Evolutionary conservation across 176 grass and related monocot genomes (phyloP).

Genomic region (Avena eriantha): DNA sequence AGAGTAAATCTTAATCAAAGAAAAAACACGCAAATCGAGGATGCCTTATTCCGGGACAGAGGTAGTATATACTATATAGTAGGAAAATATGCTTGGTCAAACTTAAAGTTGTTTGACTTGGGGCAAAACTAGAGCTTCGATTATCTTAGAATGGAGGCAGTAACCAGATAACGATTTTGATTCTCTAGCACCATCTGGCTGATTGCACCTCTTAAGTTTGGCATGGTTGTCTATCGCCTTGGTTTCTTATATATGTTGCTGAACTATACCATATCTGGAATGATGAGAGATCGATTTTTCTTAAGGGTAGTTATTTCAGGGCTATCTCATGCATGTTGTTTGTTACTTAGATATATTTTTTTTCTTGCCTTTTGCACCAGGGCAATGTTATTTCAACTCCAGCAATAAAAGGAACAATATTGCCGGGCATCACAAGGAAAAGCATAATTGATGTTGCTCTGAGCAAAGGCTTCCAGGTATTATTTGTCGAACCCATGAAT

Average conservation of each 20-base stretch:
- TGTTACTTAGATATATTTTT: constrained; percentile 31
- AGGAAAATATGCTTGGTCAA: too few relatives aligned
- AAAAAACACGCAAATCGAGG: too few relatives aligned
- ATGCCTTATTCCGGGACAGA: too few relatives aligned
- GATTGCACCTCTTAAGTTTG: constrained; percentile 12
- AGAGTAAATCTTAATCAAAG: too few relatives aligned
- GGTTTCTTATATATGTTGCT: constrained; percentile 25
- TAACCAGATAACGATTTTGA: not conserved
- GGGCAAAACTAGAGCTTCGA: too few relatives aligned
- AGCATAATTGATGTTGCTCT: constrained; percentile 94
- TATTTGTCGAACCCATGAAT: constrained; percentile 21
- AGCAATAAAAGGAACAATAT: constrained; percentile 86
- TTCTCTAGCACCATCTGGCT: not conserved
- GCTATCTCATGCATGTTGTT: constrained; percentile 1
- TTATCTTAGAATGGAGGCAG: too few relatives aligned
- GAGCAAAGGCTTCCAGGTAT: constrained; percentile 79
- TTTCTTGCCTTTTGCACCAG: constrained; percentile 47
- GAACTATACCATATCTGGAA: not conserved
- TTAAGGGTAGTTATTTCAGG: not conserved
- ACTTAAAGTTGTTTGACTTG: too few relatives aligned
- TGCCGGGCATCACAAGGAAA: constrained; percentile 97
- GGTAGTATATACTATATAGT: too few relatives aligned
- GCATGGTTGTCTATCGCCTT: not conserved
- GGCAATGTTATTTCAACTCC: constrained; percentile 86
- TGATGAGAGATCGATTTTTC: not conserved